These are phyloP conservation scores for Voacanga thouarsii DNA, from an alignment of 257 asterid genomes.

Conservation along the genomic window DNA sequence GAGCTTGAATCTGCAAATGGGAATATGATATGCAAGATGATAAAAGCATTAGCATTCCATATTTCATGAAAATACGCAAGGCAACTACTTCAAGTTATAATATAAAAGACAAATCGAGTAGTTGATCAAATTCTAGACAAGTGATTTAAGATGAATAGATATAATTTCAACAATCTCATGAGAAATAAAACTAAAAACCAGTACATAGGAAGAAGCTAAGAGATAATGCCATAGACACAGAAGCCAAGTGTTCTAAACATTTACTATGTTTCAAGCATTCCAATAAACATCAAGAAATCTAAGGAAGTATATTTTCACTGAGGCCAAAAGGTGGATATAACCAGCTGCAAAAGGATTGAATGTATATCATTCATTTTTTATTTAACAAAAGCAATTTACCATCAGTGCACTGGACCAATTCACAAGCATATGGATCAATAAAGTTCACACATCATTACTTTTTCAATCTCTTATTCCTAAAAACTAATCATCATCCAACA, in stretches of 20 bases:
- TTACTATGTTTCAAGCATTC: no score
- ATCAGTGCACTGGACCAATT: neutral
- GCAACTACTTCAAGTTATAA: no score
- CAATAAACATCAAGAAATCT: no score
- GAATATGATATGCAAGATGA: constrained; percentile 20
- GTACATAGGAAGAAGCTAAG: no score
- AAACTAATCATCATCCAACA: neutral
- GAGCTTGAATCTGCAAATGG: constrained; percentile 78
- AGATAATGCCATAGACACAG: no score
- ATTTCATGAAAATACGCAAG: no score
- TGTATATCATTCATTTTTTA: neutral
- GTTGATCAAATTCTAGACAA: no score
- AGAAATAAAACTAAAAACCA: no score
- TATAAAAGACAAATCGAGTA: no score
- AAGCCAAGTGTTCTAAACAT: no score
- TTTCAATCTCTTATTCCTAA: neutral
- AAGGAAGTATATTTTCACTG: neutral
- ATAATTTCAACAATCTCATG: no score
- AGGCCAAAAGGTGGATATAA: neutral
- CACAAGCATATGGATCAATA: neutral
- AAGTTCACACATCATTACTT: neutral
- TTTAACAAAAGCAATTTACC: neutral
- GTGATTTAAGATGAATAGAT: no score
- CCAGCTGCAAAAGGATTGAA: neutral
- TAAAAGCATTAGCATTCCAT: neutral